phyloP scores from a whole-genome alignment of 148 eudicot genomes.

The Suaeda aralocaspica region DNA sequence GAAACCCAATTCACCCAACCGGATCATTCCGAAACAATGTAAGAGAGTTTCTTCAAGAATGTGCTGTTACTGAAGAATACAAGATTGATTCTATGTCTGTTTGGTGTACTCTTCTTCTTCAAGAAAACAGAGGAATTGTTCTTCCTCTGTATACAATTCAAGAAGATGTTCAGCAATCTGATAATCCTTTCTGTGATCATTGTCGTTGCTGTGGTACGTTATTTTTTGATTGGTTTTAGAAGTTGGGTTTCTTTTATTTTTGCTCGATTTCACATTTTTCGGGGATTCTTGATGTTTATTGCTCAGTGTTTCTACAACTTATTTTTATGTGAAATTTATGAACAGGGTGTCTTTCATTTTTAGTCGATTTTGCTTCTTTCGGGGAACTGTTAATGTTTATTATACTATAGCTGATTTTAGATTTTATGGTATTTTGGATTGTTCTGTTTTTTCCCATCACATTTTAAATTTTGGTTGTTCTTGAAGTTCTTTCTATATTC shows the following conservation, averaged over 20 bases:
- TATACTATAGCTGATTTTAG: background rate
- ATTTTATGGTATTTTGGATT: background rate
- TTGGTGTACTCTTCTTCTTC: conserved; percentile 53
- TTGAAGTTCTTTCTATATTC: background rate
- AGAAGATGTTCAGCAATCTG: conserved; percentile 37
- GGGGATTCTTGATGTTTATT: too few species aligned
- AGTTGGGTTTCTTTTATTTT: too few species aligned
- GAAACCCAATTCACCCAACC: conserved; percentile 13
- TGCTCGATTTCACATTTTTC: too few species aligned
- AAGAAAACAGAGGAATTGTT: conserved; percentile 31
- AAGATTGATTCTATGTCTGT: conserved; percentile 33
- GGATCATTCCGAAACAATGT: conserved; percentile 59
- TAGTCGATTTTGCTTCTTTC: background rate
- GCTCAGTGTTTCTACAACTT: background rate
- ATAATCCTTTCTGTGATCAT: conserved; percentile 64
- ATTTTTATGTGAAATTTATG: background rate
- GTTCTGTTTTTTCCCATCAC: background rate
- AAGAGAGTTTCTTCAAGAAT: conserved; percentile 44
- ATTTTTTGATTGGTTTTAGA: too few species aligned
- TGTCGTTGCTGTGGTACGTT: conserved; percentile 65
- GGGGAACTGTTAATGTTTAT: background rate
- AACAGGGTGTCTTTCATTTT: conserved; percentile 17
- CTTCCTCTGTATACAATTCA: conserved; percentile 56
- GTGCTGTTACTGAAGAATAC: conserved; percentile 39
- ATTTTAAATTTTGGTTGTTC: background rate